These are phyloP conservation scores for Nadsonia commutata DNA, from an alignment of 1,139 yeast species.

Conservation along the genomic window DNA sequence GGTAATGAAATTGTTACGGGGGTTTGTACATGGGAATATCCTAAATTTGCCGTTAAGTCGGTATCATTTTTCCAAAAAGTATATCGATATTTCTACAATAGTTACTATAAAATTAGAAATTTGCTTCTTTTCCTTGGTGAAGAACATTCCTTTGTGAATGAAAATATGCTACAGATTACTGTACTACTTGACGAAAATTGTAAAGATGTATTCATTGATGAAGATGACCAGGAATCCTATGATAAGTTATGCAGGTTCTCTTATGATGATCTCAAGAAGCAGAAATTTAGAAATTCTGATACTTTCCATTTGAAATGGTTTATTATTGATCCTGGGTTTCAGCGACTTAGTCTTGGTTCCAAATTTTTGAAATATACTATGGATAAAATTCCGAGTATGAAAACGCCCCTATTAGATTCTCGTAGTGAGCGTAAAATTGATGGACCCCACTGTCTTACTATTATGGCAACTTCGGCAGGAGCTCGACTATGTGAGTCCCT, in stretches of 20 bases:
- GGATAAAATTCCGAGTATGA: neutral
- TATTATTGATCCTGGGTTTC: neutral
- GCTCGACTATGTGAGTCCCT: neutral
- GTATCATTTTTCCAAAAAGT: neutral
- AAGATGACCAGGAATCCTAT: neutral
- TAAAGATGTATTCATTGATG: neutral
- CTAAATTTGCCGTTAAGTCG: neutral
- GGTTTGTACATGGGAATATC: neutral
- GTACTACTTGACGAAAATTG: neutral
- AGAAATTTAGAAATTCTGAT: neutral
- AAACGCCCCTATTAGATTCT: neutral
- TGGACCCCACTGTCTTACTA: neutral
- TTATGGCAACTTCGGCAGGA: neutral
- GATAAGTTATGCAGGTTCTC: neutral
- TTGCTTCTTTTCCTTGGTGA: neutral
- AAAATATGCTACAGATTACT: neutral
- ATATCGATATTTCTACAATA: neutral
- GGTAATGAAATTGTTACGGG: neutral
- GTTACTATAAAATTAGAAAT: neutral
- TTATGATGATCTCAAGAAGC: neutral
- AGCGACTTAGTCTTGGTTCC: neutral
- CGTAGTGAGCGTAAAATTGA: neutral
- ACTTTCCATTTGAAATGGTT: neutral
- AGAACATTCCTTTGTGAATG: neutral
- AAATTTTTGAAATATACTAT: neutral